phyloP scores from a whole-genome alignment of 2,329 filamentous ascomycete species.

The Daldinia eschscholtzii region DNA sequence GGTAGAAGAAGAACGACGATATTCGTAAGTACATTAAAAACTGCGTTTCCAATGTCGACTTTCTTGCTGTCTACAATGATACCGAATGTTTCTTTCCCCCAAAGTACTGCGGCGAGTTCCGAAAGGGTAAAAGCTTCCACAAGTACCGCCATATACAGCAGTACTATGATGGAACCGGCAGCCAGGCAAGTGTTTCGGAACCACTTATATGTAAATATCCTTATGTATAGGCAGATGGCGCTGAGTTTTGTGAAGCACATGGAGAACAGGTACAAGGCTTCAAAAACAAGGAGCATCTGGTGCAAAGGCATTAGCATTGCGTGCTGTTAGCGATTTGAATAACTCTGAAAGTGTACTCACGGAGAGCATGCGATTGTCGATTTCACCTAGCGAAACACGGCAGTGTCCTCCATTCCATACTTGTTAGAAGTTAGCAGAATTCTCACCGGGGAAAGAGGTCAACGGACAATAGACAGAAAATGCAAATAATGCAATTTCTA shows the following conservation, averaged over 20 bases:
- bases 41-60: slow-evolving; percentile 47
- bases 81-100: slow-evolving; percentile 45
- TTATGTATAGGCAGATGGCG: slow-evolving; percentile 53
- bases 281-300: slow-evolving; percentile 52
- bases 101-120: slow-evolving; percentile 43
- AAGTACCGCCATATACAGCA: slow-evolving; percentile 40
- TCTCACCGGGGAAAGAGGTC: not conserved
- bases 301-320: not conserved
- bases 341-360: slow-evolving; percentile 5
- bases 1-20: slow-evolving; percentile 61
- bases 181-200: slow-evolving; percentile 23
- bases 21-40: slow-evolving; percentile 62
- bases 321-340: not conserved
- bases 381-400: not conserved
- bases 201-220: slow-evolving; percentile 48
- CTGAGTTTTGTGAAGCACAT: slow-evolving; percentile 54
- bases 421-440: not conserved
- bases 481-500: slow-evolving; percentile 21
- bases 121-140: slow-evolving; percentile 41
- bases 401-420: not conserved
- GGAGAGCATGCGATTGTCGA: not conserved
- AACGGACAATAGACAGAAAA: slow-evolving; percentile 29
- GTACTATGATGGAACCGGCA: slow-evolving; percentile 44
- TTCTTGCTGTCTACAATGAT: slow-evolving; percentile 47
- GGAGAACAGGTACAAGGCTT: slow-evolving; percentile 51